Base-by-base conservation (phyloP, 805 yeast genomes). In the Wickerhamiella occidentalis region DNA sequence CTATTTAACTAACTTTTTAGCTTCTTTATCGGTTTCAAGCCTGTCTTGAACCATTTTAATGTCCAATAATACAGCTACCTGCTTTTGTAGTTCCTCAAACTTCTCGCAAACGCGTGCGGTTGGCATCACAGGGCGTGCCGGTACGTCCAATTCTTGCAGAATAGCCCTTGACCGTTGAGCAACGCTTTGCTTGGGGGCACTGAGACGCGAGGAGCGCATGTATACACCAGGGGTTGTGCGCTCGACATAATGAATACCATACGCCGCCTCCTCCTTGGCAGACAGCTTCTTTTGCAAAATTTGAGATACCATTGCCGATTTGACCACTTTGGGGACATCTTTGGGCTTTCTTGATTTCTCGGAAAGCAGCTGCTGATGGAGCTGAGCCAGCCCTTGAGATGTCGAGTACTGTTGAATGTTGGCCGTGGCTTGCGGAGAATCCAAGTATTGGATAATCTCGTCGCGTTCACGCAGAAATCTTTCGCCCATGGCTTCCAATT, bases 401-500 rank as follows among this genome's bases (percentile, higher is more conserved):
- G 92, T 77, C 57, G 81, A 73, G 59, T 79, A 85, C 60, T 83
- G 92, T 46, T 78, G 77, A 19, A 85, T 79, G 2, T 85, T 72
- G 45, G 81, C 86, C 1, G 87, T 77, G n/a, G 57, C 40, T 0
- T 76, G 61, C 1, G 97, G 96, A 1, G 95, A 81, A 60, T 92
- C 97, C 51, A 92, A 70, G 25, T 88, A 68, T 21, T 83, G 78
- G 41, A 92, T 68, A 30, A 92, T 64, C 45, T 83, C 80, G 2
- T 85, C 80, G 55, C 98, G 74, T 63, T 92, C 98, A 44, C 73
- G 68, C 48, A 87, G 72, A 72, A 90, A 83, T 63, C 85, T 83
- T 68, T 86, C 88, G 0, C 96, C 94, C 1, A 94, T 85, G 51
- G 86, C 76, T 61, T 92, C 97, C 54, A 92, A 85, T 55, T 90